Evolutionary conservation across 1,284 basidiomycete genomes (phyloP).

Genomic region (Vanrija sp.): DNA sequence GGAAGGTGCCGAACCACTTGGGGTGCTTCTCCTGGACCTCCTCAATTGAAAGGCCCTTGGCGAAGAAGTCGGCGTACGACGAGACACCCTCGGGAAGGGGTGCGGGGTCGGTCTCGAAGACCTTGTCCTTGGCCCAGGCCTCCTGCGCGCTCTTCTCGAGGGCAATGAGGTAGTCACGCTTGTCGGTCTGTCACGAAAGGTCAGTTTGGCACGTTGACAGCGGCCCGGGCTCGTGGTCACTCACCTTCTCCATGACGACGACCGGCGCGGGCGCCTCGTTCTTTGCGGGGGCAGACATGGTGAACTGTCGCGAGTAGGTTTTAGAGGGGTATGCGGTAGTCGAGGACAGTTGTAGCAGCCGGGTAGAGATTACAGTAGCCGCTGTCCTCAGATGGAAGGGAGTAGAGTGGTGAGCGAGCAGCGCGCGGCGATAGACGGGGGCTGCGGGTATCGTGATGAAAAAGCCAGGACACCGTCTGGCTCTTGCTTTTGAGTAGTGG

Average conservation of each 20-base stretch:
- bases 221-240: neutral
- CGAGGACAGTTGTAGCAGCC: neutral
- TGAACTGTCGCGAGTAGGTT: neutral
- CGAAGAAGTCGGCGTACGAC: conserved; percentile 55
- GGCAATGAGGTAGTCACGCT: conserved; percentile 78
- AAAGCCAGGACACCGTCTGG: neutral
- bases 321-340: neutral
- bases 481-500: neutral
- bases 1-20: conserved; percentile 96
- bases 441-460: conserved; percentile 2
- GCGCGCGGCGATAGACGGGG: conserved; percentile 3
- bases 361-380: neutral
- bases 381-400: neutral
- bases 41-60: conserved; percentile 50
- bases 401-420: neutral
- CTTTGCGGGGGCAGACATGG: conserved; percentile 34
- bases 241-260: conserved; percentile 45
- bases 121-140: conserved; percentile 60
- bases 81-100: conserved; percentile 61
- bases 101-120: conserved; percentile 82
- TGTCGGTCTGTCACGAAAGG: conserved; percentile 65
- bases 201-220: too few relatives aligned
- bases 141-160: conserved; percentile 82
- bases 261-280: conserved; percentile 35
- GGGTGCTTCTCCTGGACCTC: conserved; percentile 63